Base-by-base conservation (phyloP, 176 grass and related monocot genomes). In the Carex kokanica region DNA sequence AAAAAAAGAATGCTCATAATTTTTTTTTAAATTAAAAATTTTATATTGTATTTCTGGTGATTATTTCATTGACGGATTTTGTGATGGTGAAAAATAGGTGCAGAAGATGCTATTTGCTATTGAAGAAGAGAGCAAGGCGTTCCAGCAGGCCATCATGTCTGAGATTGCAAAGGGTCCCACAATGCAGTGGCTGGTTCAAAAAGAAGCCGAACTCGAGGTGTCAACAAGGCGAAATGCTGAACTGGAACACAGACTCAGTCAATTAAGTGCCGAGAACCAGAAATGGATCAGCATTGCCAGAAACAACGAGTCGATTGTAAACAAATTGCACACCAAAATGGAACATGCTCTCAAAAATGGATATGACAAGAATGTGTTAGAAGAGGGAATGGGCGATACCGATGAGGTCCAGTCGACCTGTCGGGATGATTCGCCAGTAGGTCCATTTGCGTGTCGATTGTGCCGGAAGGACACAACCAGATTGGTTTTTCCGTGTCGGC, bases 111-210 rank as follows among this genome's bases (percentile, higher is more conserved):
- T 7, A 3, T 17, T 64, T 12, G 61, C 80, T 0, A 34, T 82
- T n/a, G 80, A 82, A 67, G 41, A 82, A 52, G 80, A 82, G 14
- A 68, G 80, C 12, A 68, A 67, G 61, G 24, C 21, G 0, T 82
- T 82, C 40, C 16, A 52, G 0, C 18, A 62, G 24, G 21, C 6
- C 2, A 17, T 82, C 3, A 82, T 68, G 80, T 47, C 59, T 11
- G 60, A 65, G 23, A 2, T 82, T 29, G 57, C 40, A 0, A 82
- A 68, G 45, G 43, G 59, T 31, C 80, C 80, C 0, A 38, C 63
- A 27, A 67, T 82, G 80, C 80, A 82, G 15, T 82, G 59, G 60
- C 80, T 82, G 25, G 15, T 67, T 18, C 80, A 82, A 82, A 82
- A 82, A 11, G 43, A 65, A 1, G 24, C 80, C 1, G 80, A 82